These are phyloP conservation scores for Fomitopsis schrenkii DNA, from an alignment of 1,284 basidiomycete genomes.

Conservation along the genomic window DNA sequence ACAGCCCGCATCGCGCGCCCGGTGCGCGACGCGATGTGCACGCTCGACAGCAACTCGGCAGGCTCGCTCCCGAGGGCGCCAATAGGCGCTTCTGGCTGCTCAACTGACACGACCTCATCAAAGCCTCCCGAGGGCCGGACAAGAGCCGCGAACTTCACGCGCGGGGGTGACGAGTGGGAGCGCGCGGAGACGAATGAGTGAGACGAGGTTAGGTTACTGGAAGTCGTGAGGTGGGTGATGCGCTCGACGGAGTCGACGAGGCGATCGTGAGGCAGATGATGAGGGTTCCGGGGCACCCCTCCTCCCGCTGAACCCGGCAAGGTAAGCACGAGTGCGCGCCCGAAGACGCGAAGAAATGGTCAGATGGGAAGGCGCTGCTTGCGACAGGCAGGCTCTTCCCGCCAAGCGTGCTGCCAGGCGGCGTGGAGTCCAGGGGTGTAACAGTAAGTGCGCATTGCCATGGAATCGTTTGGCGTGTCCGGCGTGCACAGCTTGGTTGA, in stretches of 20 bases:
- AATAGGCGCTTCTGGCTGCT: slow-evolving; percentile 64
- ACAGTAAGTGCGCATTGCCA: slow-evolving; percentile 40
- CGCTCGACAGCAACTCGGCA: slow-evolving; percentile 49
- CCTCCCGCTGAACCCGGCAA: too few relatives aligned
- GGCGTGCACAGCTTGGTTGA: neutral
- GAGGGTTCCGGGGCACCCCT: too few relatives aligned
- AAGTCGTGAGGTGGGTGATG: slow-evolving; percentile 65
- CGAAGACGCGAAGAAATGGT: slow-evolving; percentile 72
- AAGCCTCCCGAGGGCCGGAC: slow-evolving; percentile 41
- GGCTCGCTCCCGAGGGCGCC: slow-evolving; percentile 53
- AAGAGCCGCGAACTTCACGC: slow-evolving; percentile 58
- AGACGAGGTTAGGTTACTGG: slow-evolving; percentile 51
- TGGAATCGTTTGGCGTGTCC: neutral
- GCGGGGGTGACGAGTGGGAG: slow-evolving; percentile 51
- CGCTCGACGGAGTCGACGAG: too few relatives aligned
- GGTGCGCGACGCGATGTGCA: too few relatives aligned
- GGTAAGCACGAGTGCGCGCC: slow-evolving; percentile 74
- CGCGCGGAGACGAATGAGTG: slow-evolving; percentile 29
- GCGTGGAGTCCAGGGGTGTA: slow-evolving; percentile 28
- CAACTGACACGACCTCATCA: slow-evolving; percentile 56
- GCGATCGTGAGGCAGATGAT: too few relatives aligned
- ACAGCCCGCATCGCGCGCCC: too few relatives aligned
- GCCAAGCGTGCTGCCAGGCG: slow-evolving; percentile 63
- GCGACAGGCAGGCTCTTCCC: slow-evolving; percentile 84
- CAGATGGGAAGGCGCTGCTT: slow-evolving; percentile 68